A percentile compares a stretch with the other conserved stretches of the same genome.
Evolutionary conservation across 1,139 yeast species (phyloP).

Genomic region (Scheffersomyces segobiensis): DNA sequence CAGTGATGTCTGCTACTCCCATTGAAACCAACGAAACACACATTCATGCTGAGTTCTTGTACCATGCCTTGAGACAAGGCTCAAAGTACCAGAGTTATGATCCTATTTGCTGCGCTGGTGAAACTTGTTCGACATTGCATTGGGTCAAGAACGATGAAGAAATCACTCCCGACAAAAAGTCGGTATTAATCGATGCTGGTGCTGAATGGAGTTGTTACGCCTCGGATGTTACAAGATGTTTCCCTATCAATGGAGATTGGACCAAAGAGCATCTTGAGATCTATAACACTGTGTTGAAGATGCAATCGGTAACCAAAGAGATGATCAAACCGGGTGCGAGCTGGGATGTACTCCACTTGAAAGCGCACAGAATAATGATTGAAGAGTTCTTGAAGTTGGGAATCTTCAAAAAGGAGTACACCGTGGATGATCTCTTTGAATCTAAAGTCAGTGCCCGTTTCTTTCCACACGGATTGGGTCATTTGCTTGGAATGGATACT

Average conservation of each 20-base stretch:
- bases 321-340: constrained; percentile 74
- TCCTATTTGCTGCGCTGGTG: constrained; percentile 94
- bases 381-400: constrained; percentile 73
- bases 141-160: constrained; percentile 82
- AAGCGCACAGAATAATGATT: constrained; percentile 77
- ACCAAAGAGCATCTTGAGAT: constrained; percentile 81
- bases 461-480: constrained; percentile 96
- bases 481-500: constrained; percentile 89
- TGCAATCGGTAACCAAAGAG: constrained; percentile 75
- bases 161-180: constrained; percentile 48
- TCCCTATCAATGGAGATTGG: constrained; percentile 92
- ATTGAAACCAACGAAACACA: constrained; percentile 88
- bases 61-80: constrained; percentile 93
- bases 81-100: constrained; percentile 87
- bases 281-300: constrained; percentile 76
- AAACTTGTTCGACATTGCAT: constrained; percentile 88
- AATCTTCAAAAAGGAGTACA: constrained; percentile 62
- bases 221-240: constrained; percentile 91
- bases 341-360: constrained; percentile 85
- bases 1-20: constrained; percentile 91
- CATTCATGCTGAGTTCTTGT: constrained; percentile 91
- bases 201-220: constrained; percentile 96
- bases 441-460: constrained; percentile 75
- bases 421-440: constrained; percentile 65
- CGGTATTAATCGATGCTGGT: constrained; percentile 91